Percentiles rank a stretch among this genome's conserved stretches.
Conservation (phyloP, 2,329 filamentous ascomycete genomes). For the Cladophialophora yegresii region DNA sequence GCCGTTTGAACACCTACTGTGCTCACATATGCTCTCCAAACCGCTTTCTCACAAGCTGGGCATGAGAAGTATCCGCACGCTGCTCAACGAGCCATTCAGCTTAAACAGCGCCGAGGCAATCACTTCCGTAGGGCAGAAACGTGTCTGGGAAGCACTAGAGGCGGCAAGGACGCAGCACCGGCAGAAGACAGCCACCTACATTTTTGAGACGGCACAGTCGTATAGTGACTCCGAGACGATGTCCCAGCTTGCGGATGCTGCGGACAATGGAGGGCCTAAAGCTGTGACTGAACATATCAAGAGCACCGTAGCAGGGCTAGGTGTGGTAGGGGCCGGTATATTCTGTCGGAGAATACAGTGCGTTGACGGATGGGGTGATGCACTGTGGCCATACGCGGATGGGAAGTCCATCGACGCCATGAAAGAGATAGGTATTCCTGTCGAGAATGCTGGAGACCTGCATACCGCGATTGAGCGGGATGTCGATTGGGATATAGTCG, state of each 20-base stretch:
- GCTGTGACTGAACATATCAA: conserved; percentile 32
- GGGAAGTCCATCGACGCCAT: conserved; percentile 41
- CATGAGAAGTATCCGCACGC: conserved; percentile 48
- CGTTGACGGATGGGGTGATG: conserved; percentile 40
- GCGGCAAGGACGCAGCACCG: conserved; percentile 51
- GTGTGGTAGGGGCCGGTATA: conserved; percentile 47
- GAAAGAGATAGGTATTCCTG: conserved; percentile 43
- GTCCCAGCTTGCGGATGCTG: conserved; percentile 30
- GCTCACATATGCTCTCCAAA: conserved; percentile 48
- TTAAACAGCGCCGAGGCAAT: conserved; percentile 48
- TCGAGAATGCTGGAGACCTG: conserved; percentile 41
- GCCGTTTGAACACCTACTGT: conserved; percentile 51
- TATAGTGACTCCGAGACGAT: conserved; percentile 32
- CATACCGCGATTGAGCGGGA: conserved; percentile 41
- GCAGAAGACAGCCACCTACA: conserved; percentile 49
- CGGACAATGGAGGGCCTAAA: conserved; percentile 40
- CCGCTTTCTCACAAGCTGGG: conserved; percentile 51
- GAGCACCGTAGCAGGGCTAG: conserved; percentile 46
- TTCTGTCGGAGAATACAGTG: conserved; percentile 49
- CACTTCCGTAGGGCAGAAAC: conserved; percentile 43
- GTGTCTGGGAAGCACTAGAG: conserved; percentile 44
- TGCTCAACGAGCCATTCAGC: conserved; percentile 49
- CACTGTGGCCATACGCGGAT: conserved; percentile 47
- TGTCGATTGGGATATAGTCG: conserved; percentile 38
- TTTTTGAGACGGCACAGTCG: conserved; percentile 36